Percentiles rank a stretch among this genome's conserved stretches.
These are phyloP conservation scores for Mycena maculata DNA, from an alignment of 768 basidiomycete species.

Conservation along the genomic window DNA sequence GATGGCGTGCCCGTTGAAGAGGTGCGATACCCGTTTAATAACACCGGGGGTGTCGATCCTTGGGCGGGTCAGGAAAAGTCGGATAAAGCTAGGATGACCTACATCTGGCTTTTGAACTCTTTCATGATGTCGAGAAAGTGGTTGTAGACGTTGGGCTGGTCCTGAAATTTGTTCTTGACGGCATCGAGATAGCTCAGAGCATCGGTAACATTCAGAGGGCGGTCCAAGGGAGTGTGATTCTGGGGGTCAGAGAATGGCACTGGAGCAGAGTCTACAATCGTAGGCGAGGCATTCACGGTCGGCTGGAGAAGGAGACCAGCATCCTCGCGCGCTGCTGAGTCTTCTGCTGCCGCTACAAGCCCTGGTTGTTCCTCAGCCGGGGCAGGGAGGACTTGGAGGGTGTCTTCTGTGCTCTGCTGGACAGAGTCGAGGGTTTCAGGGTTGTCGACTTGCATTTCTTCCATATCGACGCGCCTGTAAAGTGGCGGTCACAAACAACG, in stretches of 20 bases:
- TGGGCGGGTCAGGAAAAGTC: constrained; percentile 34
- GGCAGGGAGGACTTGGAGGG: not conserved
- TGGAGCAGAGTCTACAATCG: not conserved
- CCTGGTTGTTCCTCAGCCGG: not conserved
- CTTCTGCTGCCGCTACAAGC: not conserved
- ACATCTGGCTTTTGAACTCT: constrained; percentile 97
- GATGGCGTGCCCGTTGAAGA: constrained; percentile 89
- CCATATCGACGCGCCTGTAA: not conserved
- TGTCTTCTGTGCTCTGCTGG: not conserved
- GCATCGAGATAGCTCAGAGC: constrained; percentile 93
- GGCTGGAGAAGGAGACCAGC: constrained; percentile 27
- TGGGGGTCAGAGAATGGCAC: constrained; percentile 42
- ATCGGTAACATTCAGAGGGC: constrained; percentile 94
- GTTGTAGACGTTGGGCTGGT: constrained; percentile 96
- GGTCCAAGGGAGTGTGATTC: constrained; percentile 47
- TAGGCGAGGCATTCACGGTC: constrained; percentile 21
- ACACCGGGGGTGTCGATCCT: constrained; percentile 99
- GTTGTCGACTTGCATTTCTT: constrained; percentile 3
- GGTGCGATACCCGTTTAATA: constrained; percentile 92
- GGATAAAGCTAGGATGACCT: constrained; percentile 51
- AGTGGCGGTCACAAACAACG: not conserved
- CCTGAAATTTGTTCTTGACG: constrained; percentile 90
- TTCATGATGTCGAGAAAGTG: constrained; percentile 98
- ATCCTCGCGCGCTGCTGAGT: constrained; percentile 23
- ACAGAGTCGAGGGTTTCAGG: not conserved